Evolutionary conservation across 164 flowering plant genomes (phyloP), one percentile per base, ranked within the genome.

Genomic region (Nymphaea thermarum): DNA sequence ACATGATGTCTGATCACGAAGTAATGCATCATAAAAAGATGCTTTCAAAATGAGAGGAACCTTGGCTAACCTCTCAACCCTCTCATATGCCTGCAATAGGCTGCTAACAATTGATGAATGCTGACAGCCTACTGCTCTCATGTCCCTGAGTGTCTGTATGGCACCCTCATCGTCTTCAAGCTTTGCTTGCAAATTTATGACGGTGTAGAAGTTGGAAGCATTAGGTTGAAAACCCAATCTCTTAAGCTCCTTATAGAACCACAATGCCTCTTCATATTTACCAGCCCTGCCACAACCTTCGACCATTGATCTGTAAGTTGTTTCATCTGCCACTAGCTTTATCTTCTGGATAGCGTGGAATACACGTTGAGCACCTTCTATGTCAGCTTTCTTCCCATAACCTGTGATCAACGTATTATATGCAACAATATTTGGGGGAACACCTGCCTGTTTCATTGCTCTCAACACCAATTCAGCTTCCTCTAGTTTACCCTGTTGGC

Each of bases 251-350:
- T 77, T 63, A 67, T 85, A 91, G 68, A 84, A 84, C 83, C 88
- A 80, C 36, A 71, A 64, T 43, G 91, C 88, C 75, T 80, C 73
- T 59, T 70, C 65, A 63, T 86, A 86, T 74, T 85, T 81, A 6
- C 77, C 79, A 12, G 83, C 82, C 71, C 93, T 81, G 60, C 96
- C 97, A 90, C 88, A 94, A 45, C 98, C 96, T 84, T 94, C 98
- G 65, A 94, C 80, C 93, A 94, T 87, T 64, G 93, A 86, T 63
- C 97, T 85, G 76, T 83, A 94, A 62, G 93, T 89, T 62, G 95
- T 84, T 76, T 94, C 97, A 82, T 94, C 95, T 18, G 97, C 88
- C 70, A 81, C 81, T 66, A 94, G 69, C 43, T 87, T 90, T 61
- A 77, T 70, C 66, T 70, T 74, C 59, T 68, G 66, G 44, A 91